Percentiles rank a stretch among this genome's conserved stretches.
Conservation (phyloP, 2,329 filamentous ascomycete genomes). For the Seiridium unicorne region DNA sequence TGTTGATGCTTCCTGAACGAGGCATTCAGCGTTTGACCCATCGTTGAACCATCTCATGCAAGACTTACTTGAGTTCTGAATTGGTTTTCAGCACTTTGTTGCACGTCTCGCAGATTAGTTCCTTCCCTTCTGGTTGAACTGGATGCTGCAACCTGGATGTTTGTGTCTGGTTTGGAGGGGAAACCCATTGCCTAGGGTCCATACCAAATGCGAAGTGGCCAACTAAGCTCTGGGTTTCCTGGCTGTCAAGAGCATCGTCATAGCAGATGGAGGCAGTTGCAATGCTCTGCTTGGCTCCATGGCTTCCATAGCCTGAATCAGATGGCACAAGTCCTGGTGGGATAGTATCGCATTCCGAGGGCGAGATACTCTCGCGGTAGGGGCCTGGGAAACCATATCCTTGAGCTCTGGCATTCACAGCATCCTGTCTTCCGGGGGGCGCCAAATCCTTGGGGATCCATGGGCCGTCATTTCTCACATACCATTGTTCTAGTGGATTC, state of each 20-base stretch:
- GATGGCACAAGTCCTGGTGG: constrained; percentile 29
- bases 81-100: constrained; percentile 42
- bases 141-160: background rate
- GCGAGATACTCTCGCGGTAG: constrained; percentile 27
- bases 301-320: constrained; percentile 48
- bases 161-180: constrained; percentile 10
- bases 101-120: constrained; percentile 38
- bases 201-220: constrained; percentile 25
- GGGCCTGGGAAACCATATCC: constrained; percentile 27
- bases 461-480: constrained; percentile 36
- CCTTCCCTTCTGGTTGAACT: constrained; percentile 12
- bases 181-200: constrained; percentile 11
- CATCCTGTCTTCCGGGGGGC: constrained; percentile 25
- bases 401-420: constrained; percentile 17
- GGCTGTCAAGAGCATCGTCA: constrained; percentile 37
- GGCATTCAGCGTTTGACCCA: background rate
- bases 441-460: constrained; percentile 38
- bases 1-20: constrained; percentile 67
- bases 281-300: constrained; percentile 37
- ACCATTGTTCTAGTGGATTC: constrained; percentile 32
- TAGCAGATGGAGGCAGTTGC: constrained; percentile 39
- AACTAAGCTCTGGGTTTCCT: constrained; percentile 37
- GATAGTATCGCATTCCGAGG: constrained; percentile 39
- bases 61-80: constrained; percentile 54
- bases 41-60: background rate